Percentiles rank a stretch among this genome's conserved stretches.
phyloP scores from a whole-genome alignment of 228 moss, liverwort and hornwort genomes.

The Sphagnum fallax region DNA sequence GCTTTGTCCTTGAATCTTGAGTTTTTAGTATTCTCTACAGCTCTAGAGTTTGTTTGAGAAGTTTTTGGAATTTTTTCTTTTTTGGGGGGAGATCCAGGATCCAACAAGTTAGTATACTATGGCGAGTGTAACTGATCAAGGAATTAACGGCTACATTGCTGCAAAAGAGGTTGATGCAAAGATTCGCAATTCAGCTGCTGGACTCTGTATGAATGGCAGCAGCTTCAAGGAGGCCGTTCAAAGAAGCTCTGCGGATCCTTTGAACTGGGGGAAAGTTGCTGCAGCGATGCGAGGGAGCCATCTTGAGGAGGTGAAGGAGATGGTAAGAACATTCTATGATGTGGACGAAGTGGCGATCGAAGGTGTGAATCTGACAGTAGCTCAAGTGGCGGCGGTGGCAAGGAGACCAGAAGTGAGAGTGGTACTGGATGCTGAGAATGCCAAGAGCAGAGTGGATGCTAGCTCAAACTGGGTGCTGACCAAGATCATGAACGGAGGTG shows the following conservation, averaged over 20 bases:
- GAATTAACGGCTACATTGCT: no score
- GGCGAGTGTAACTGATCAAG: no score
- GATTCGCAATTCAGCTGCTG: no score
- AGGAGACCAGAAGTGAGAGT: conserved; percentile 18
- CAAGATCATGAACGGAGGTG: conserved; percentile 45
- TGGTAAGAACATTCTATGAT: neutral
- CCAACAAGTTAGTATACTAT: no score
- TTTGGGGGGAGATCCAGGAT: no score
- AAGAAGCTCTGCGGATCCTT: neutral
- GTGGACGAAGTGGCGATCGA: conserved; percentile 5
- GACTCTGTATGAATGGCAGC: no score
- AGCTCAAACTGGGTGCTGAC: conserved; percentile 18
- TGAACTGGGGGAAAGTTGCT: neutral
- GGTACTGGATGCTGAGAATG: conserved; percentile 21
- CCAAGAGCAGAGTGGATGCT: conserved; percentile 6
- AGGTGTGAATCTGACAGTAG: conserved; percentile 16
- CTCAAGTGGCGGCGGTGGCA: conserved; percentile 21
- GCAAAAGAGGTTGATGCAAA: no score
- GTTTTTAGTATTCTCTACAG: no score
- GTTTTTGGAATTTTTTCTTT: no score
- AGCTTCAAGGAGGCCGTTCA: no score
- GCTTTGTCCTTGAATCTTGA: no score
- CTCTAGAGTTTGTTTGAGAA: no score
- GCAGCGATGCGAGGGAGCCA: neutral
- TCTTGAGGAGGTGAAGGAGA: conserved; percentile 2